Evolutionary conservation across 805 yeast species (phyloP).

Genomic region (Metschnikowia proteae): DNA sequence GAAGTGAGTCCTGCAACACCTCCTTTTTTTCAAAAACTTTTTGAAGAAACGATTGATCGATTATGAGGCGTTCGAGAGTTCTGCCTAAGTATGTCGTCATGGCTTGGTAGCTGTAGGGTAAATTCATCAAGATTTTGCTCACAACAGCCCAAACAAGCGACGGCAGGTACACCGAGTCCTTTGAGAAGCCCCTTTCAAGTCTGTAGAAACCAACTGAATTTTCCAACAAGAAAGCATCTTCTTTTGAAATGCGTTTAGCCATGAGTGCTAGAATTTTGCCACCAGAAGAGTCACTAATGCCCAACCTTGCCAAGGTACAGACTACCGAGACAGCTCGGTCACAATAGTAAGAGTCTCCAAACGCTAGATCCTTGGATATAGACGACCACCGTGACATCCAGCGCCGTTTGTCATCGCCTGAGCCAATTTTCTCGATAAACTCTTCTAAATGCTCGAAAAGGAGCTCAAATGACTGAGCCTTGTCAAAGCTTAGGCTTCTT

Average conservation of each 20-base stretch:
- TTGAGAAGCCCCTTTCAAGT: slow-evolving; percentile 46
- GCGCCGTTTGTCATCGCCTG: slow-evolving; percentile 42
- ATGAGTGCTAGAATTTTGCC: slow-evolving; percentile 28
- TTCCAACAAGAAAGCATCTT: slow-evolving; percentile 33
- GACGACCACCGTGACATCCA: slow-evolving; percentile 69
- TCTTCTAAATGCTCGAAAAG: slow-evolving; percentile 53
- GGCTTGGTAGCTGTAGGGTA: slow-evolving; percentile 15
- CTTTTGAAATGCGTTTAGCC: slow-evolving; percentile 16
- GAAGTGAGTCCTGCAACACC: slow-evolving; percentile 40
- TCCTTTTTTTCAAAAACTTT: slow-evolving; percentile 30
- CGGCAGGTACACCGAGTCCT: slow-evolving; percentile 43
- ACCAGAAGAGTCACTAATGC: slow-evolving; percentile 54
- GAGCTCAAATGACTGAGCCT: slow-evolving; percentile 50
- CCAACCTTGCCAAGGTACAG: slow-evolving; percentile 63
- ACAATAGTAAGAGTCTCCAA: slow-evolving; percentile 56
- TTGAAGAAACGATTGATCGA: slow-evolving; percentile 24
- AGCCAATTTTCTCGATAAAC: slow-evolving; percentile 48
- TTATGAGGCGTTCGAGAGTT: slow-evolving; percentile 23
- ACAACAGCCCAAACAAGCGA: slow-evolving; percentile 45
- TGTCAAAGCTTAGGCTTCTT: slow-evolving; percentile 35
- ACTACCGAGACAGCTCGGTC: slow-evolving; percentile 64
- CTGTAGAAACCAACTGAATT: slow-evolving; percentile 44
- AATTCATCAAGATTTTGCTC: slow-evolving; percentile 9
- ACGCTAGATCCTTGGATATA: slow-evolving; percentile 60
- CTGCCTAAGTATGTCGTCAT: slow-evolving; percentile 23